Conservation (phyloP, 2,329 filamentous ascomycete species). For the Cadophora sp. region DNA sequence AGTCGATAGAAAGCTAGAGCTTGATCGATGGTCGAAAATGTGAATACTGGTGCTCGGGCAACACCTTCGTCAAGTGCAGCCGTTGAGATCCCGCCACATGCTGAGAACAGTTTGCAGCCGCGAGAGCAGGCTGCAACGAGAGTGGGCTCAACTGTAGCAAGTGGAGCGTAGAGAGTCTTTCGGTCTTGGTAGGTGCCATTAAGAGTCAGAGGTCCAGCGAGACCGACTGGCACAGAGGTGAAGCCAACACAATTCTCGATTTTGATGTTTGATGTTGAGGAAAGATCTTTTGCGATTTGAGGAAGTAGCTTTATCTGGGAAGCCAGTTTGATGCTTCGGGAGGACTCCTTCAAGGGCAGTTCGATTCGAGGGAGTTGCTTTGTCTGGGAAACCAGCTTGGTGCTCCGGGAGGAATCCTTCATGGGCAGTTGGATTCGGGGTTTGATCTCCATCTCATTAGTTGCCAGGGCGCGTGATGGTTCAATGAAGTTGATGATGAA, state of each 20-base stretch:
- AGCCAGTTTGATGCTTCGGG: not conserved
- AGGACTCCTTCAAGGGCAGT: too few species aligned
- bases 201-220: slow-evolving; percentile 39
- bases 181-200: slow-evolving; percentile 23
- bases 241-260: slow-evolving; percentile 40
- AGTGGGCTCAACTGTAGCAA: slow-evolving; percentile 44
- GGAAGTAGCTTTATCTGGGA: not conserved
- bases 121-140: slow-evolving; percentile 44
- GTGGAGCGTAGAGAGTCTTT: slow-evolving; percentile 38
- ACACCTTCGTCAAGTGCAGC: slow-evolving; percentile 37
- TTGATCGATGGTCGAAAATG: slow-evolving; percentile 33
- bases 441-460: not conserved
- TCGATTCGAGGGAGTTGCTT: not conserved
- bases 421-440: too few species aligned
- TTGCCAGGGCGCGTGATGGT: not conserved
- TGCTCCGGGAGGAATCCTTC: too few species aligned
- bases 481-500: not conserved
- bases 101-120: slow-evolving; percentile 43
- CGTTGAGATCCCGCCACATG: slow-evolving; percentile 34
- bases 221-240: slow-evolving; percentile 34
- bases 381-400: not conserved
- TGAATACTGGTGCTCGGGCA: slow-evolving; percentile 40
- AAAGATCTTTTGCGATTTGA: not conserved
- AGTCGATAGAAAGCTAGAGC: slow-evolving; percentile 36
- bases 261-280: slow-evolving; percentile 19